Evolutionary conservation across 2,329 filamentous ascomycete genomes (phyloP).

Genomic region (Phyllosticta citribraziliensis): DNA sequence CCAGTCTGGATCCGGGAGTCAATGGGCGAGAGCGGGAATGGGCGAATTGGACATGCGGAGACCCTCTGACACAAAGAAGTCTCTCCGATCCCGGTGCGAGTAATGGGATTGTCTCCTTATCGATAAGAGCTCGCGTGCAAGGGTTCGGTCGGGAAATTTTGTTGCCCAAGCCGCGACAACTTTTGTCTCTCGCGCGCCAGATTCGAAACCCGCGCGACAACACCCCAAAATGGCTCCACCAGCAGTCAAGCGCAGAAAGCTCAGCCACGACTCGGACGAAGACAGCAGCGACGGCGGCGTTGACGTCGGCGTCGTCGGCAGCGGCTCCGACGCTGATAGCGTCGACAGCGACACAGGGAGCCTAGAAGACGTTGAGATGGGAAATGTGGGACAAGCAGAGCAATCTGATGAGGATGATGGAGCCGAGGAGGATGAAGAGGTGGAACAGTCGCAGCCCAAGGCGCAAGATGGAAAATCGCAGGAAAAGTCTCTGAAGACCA

Average conservation of each 20-base stretch:
- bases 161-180: neutral
- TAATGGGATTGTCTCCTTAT: conserved; percentile 1
- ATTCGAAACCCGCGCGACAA: neutral
- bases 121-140: conserved; percentile 5
- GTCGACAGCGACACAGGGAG: conserved; percentile 12
- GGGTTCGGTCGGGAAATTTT: conserved; percentile 8
- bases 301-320: conserved; percentile 7
- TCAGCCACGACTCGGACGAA: conserved; percentile 29
- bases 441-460: conserved; percentile 1
- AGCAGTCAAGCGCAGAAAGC: conserved; percentile 38
- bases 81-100: conserved; percentile 7
- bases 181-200: neutral
- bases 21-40: conserved; percentile 2
- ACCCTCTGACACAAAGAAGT: conserved; percentile 4
- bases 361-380: conserved; percentile 12
- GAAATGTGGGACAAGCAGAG: conserved; percentile 13
- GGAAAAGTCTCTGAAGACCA: conserved; percentile 11
- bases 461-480: neutral
- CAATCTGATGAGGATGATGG: conserved; percentile 13
- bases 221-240: conserved; percentile 23
- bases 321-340: neutral
- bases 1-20: neutral
- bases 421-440: conserved; percentile 10
- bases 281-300: conserved; percentile 17
- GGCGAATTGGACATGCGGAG: neutral